phyloP scores from a whole-genome alignment of 169 alveolate species.

The Plasmodium inui region DNA sequence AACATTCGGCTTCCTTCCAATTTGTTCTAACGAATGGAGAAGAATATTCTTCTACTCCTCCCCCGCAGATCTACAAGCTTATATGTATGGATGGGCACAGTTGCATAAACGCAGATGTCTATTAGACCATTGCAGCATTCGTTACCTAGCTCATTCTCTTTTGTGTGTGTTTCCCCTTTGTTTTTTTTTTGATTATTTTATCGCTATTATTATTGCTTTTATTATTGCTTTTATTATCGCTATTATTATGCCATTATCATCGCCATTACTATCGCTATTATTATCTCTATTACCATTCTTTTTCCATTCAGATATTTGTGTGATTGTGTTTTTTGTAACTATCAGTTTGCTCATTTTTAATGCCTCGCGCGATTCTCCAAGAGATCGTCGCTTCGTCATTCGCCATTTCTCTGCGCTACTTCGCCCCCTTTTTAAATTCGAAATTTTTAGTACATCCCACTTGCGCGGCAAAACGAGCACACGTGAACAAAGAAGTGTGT shows the following conservation, averaged over 20 bases:
- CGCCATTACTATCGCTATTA: not conserved
- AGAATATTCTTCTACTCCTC: not conserved
- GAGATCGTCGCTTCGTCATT: not conserved
- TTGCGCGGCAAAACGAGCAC: not conserved
- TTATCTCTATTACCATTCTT: not conserved
- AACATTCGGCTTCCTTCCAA: not conserved
- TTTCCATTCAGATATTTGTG: slow-evolving; percentile 20
- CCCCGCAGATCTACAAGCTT: not conserved
- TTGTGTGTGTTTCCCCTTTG: not conserved
- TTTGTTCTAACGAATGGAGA: not conserved
- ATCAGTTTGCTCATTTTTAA: slow-evolving; percentile 13
- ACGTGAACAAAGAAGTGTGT: not conserved
- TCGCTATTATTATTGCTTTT: not conserved
- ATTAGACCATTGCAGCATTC: not conserved
- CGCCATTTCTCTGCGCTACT: not conserved
- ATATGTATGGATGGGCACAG: not conserved
- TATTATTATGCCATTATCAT: not conserved
- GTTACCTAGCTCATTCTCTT: not conserved
- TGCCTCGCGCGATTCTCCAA: not conserved
- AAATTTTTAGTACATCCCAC: not conserved
- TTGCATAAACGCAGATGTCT: not conserved
- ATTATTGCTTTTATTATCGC: not conserved
- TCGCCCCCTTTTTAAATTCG: slow-evolving; percentile 6
- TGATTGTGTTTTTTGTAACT: slow-evolving; percentile 50
- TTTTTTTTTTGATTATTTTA: not conserved